Evolutionary conservation across 352 stramenopile genomes (phyloP), one percentile per base, ranked within the genome.

Genomic region (Globisporangium rhizosaccharum): DNA sequence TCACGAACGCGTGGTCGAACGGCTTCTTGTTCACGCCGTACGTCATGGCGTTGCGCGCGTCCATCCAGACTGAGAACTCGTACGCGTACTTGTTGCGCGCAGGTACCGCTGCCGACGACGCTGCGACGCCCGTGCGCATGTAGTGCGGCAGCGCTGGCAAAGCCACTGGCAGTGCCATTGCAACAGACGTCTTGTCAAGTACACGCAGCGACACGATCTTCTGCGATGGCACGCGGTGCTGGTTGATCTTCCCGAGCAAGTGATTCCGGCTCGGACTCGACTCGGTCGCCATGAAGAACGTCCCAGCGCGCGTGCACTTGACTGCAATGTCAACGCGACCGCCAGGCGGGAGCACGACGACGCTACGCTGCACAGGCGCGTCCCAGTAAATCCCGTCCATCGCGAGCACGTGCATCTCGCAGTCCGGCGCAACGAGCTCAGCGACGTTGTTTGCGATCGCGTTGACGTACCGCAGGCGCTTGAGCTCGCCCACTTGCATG

Each of bases 401-500:
- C 14, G 79, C 77, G 5, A 92, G 51, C 44, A 92, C 72, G 51
- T 79, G 59, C 48, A 88, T 55, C 30, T 74, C 68, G 50, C 83
- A 92, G 5, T 59, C 68, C 15, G 73, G 81, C 18, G 70, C 71
- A 30, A 88, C 68, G 14, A 92, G 59, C 63, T 92, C 83, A 7
- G 71, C 75, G 10, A 90, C 75, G 66, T 87, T 90, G 58, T 92
- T 92, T n/a, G 83, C 75, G 54, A 92, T 88, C 23, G 83, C 80
- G 56, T 92, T 92, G 39, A 92, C 60, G 56, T 79, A 82, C 10
- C 83, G 73, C 30, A 90, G 51, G 8, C 83, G 83, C 63, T 87
- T 90, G 69, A 85, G 74, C 59, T 85, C 75, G 0, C 70, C 67
- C 0, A 73, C 63, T 10, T 64, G 63, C 54, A 90, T 67, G 55